Evolutionary conservation across 2,329 filamentous ascomycete genomes (phyloP).

Genomic region (Periconia sp.): DNA sequence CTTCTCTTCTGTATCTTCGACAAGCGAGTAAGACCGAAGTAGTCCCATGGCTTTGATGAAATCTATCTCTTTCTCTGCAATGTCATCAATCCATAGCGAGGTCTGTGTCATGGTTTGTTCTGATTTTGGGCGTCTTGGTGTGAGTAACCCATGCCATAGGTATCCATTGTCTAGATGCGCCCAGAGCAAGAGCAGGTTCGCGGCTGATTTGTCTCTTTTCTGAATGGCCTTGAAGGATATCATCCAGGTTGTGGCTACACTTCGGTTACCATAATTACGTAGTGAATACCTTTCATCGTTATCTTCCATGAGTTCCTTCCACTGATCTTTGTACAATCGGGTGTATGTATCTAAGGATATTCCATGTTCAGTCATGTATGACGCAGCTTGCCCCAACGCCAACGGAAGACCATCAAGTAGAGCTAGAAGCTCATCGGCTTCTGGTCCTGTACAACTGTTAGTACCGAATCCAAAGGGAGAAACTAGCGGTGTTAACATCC

Average conservation of each 20-base stretch:
- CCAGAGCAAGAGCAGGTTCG: not conserved
- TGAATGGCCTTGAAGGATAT: not conserved
- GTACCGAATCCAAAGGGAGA: not conserved
- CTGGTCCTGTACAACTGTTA: not conserved
- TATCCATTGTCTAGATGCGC: not conserved
- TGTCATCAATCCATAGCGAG: not conserved
- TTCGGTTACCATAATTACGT: not conserved
- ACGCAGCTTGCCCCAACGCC: not conserved
- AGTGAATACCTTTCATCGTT: not conserved
- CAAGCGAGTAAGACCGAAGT: not conserved
- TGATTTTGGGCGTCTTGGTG: not conserved
- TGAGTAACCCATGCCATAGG: not conserved
- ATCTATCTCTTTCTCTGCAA: not conserved
- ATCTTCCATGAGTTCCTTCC: not conserved
- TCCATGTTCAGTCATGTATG: not conserved
- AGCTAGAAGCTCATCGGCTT: not conserved
- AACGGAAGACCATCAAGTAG: conserved; percentile 1
- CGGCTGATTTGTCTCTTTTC: not conserved
- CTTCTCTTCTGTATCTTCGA: not conserved
- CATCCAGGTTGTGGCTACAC: conserved; percentile 1
- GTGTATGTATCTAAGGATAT: not conserved
- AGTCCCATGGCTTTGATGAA: not conserved
- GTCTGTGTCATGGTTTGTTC: not conserved
- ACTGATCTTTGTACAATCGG: not conserved
- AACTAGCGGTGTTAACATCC: not conserved